Evolutionary conservation across 257 asterid species (phyloP).

Genomic region (Solanum piurae): DNA sequence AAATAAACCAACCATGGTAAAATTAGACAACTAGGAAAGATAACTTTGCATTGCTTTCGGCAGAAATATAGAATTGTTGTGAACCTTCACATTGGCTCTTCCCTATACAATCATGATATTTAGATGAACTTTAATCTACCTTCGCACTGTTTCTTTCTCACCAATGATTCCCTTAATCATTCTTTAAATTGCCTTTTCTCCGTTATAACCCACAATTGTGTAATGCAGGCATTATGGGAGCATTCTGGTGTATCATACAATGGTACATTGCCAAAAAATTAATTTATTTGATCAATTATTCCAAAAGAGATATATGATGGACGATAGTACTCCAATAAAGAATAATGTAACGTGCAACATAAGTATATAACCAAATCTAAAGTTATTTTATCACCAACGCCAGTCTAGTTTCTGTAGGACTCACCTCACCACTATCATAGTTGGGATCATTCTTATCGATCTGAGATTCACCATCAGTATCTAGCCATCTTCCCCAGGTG

Average conservation of each 20-base stretch:
- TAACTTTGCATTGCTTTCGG: neutral
- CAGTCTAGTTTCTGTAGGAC: neutral
- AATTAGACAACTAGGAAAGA: neutral
- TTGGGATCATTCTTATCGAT: slow-evolving; percentile 86
- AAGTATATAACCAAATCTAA: neutral
- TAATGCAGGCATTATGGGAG: neutral
- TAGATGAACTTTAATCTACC: neutral
- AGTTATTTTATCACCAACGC: neutral
- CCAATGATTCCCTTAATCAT: neutral
- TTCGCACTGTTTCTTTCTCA: neutral
- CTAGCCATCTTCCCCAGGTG: slow-evolving; percentile 93
- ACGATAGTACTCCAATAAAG: neutral
- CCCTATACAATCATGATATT: neutral
- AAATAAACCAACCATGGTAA: neutral
- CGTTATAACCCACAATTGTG: neutral
- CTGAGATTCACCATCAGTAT: slow-evolving; percentile 57
- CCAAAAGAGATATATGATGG: neutral
- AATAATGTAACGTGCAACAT: neutral
- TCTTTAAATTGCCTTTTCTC: neutral
- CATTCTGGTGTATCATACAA: neutral
- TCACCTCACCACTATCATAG: slow-evolving; percentile 95
- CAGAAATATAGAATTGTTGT: neutral
- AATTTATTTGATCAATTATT: neutral
- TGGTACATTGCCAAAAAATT: neutral
- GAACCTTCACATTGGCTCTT: neutral